Evolutionary conservation across 148 eudicot genomes (phyloP), one percentile per base, ranked within the genome.

Genomic region (Silene conica): DNA sequence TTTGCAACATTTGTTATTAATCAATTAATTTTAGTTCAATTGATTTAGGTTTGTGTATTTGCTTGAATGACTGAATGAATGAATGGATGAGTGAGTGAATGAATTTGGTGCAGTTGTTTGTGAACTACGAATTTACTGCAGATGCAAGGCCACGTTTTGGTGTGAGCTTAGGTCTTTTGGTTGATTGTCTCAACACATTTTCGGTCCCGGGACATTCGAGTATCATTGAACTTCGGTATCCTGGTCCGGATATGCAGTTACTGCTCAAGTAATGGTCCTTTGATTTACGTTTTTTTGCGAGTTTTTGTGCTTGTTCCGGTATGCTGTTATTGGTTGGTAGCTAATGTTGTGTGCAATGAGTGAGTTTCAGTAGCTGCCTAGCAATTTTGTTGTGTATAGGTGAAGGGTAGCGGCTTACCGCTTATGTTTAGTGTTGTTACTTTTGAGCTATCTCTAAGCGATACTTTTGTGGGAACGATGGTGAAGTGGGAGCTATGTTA

Each of bases 211-310:
- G 94, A 34, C 91, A 80, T 67, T 82, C 91, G 10, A 82, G 74
- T 74, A 72, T 85, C 18, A 88, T 95, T 10, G 96, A 95, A 79
- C 83, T 95, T 31, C 94, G 80, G 61, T 95, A 95, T 85, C 99
- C 97, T 8, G 99, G 99, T 61, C 89, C 97, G 52, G 99, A 95
- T 70, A 95, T 95, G 99, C 97, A 95, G 81, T 96, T 95, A 76
- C 81, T 95, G 71, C 85, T 95, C 83, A 90, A 87, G 99, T 95
- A 81, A 57, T 76, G 48, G 20, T 19, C 73, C 56, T 50, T 70
- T 48, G 45, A 50, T 76, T 43, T 15, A 38, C 67, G 22, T 15
- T 77, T 21, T 25, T 65, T 69, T 48, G n/a, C 28, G 1, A 26
- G 1, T 9, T 61, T 21, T 21, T 5, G 59, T 1, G 26, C 56